These are phyloP conservation scores for Arxiozyma slooffiae DNA, from an alignment of 1,139 yeast species.

Conservation along the genomic window DNA sequence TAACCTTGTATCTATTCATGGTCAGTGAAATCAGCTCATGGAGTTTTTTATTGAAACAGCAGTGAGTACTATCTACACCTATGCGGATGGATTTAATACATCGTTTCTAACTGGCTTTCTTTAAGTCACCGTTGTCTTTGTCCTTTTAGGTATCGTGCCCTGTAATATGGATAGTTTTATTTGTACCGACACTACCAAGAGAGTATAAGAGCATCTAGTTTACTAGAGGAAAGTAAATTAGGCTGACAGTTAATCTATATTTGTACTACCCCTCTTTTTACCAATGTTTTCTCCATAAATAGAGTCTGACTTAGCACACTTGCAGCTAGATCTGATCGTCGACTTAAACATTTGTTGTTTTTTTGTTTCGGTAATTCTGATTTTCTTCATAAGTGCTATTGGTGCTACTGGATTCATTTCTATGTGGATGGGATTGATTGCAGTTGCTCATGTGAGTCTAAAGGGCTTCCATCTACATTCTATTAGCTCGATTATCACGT, in stretches of 20 bases:
- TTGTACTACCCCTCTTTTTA: slow-evolving; percentile 63
- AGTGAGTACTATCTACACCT: slow-evolving; percentile 78
- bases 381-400: slow-evolving; percentile 55
- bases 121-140: slow-evolving; percentile 65
- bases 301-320: slow-evolving; percentile 94
- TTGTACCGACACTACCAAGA: slow-evolving; percentile 53
- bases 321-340: slow-evolving; percentile 68
- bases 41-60: slow-evolving; percentile 59
- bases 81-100: slow-evolving; percentile 82
- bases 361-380: slow-evolving; percentile 59
- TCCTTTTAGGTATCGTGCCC: slow-evolving; percentile 59
- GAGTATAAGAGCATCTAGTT: slow-evolving; percentile 58
- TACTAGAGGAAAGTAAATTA: slow-evolving; percentile 51
- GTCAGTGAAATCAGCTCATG: slow-evolving; percentile 79
- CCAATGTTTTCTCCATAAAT: slow-evolving; percentile 80
- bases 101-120: slow-evolving; percentile 83
- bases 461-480: slow-evolving; percentile 56
- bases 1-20: slow-evolving; percentile 82
- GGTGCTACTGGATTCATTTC: slow-evolving; percentile 83
- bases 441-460: slow-evolving; percentile 51
- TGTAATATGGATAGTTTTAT: slow-evolving; percentile 75
- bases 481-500: slow-evolving; percentile 64
- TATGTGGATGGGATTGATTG: slow-evolving; percentile 76
- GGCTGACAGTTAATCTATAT: slow-evolving; percentile 90
- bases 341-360: slow-evolving; percentile 70